Conservation (phyloP, 768 basidiomycete species). For the Russula lepida region DNA sequence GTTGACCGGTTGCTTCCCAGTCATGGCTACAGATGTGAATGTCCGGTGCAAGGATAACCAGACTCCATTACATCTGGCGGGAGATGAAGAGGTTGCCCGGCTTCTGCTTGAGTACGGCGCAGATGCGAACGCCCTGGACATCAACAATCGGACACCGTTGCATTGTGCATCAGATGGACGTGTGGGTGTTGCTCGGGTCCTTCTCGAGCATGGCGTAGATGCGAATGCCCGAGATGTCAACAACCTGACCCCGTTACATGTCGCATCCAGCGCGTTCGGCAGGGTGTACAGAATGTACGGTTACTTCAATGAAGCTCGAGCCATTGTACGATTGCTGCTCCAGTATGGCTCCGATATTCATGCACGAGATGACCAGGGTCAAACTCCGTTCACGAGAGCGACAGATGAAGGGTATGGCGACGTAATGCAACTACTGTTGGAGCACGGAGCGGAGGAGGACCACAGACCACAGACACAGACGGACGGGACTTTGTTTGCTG, state of each 20-base stretch:
- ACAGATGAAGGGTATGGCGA: too few species aligned
- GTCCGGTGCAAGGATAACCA: too few species aligned
- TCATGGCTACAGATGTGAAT: too few species aligned
- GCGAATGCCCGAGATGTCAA: background rate
- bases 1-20: too few species aligned
- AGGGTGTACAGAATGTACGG: fast-evolving
- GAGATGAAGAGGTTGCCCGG: background rate
- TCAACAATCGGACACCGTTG: too few species aligned
- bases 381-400: background rate
- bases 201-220: background rate
- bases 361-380: background rate
- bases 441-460: background rate
- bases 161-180: too few species aligned
- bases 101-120: background rate
- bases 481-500: too few species aligned
- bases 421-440: background rate
- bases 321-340: background rate
- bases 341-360: background rate
- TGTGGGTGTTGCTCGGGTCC: background rate
- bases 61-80: background rate
- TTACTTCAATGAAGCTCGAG: too few species aligned
- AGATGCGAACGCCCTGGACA: background rate
- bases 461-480: too few species aligned
- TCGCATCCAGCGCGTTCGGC: background rate
- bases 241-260: background rate